These are phyloP conservation scores for Fagopyrum tataricum DNA, from an alignment of 148 eudicot species.

Conservation along the genomic window DNA sequence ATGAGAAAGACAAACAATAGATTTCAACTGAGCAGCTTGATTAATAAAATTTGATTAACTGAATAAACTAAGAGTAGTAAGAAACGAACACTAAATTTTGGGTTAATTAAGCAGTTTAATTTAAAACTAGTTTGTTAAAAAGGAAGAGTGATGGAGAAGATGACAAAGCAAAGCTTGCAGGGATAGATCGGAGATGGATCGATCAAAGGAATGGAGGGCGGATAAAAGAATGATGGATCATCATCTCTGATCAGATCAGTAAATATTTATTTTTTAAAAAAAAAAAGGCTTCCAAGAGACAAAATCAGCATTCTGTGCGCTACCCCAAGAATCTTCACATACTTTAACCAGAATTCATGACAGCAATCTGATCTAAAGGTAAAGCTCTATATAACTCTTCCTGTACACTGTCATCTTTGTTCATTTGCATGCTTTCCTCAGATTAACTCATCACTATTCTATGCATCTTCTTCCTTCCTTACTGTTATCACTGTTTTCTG, in stretches of 20 bases:
- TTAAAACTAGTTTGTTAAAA: background rate
- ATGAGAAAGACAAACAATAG: background rate
- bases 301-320: slow-evolving; percentile 6
- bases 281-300: slow-evolving; percentile 2
- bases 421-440: slow-evolving; percentile 8
- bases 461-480: too few species aligned
- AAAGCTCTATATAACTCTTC: background rate
- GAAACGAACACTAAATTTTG: background rate
- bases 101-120: background rate
- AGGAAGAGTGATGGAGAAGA: background rate
- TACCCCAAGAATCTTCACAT: background rate
- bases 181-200: background rate
- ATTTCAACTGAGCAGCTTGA: too few species aligned
- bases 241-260: background rate
- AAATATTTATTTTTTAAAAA: background rate
- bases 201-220: background rate
- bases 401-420: slow-evolving; percentile 1
- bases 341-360: background rate
- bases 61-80: too few species aligned
- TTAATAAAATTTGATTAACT: background rate
- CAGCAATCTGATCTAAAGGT: slow-evolving; percentile 8
- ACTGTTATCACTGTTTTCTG: too few species aligned
- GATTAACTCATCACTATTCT: background rate
- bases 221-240: slow-evolving; percentile 9
- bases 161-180: background rate